These are phyloP conservation scores for Phytophthora pluvialis DNA, from an alignment of 352 stramenopile genomes.

Conservation along the genomic window DNA sequence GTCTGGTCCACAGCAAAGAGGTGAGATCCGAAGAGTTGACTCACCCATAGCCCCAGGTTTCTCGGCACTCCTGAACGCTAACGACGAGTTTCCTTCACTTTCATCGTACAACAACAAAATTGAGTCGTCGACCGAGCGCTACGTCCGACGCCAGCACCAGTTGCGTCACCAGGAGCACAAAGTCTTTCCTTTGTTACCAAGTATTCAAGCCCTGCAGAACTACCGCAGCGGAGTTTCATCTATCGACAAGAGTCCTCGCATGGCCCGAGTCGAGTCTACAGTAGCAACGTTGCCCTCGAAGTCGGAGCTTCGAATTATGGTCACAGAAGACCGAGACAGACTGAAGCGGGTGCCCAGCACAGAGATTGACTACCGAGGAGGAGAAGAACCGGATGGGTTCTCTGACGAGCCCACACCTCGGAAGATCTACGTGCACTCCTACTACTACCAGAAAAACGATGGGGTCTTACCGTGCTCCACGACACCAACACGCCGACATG, in stretches of 20 bases:
- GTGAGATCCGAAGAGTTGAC: neutral
- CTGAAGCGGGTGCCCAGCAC: neutral
- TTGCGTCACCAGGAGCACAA: constrained; percentile 6
- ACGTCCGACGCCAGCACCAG: constrained; percentile 1
- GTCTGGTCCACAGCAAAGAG: no score
- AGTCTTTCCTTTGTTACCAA: constrained; percentile 22
- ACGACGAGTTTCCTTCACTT: constrained; percentile 14
- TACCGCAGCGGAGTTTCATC: constrained; percentile 1
- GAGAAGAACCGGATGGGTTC: neutral
- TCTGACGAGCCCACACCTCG: neutral
- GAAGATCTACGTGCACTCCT: constrained; percentile 24
- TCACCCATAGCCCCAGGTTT: constrained; percentile 1
- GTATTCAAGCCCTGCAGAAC: constrained; percentile 21
- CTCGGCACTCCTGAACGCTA: constrained; percentile 13
- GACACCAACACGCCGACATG: neutral
- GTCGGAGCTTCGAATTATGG: constrained; percentile 21
- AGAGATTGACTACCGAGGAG: neutral
- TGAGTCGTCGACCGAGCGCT: constrained; percentile 1
- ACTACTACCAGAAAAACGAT: constrained; percentile 16
- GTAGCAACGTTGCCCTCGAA: neutral
- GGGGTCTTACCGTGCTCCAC: neutral
- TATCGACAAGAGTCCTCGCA: neutral
- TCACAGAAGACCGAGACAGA: constrained; percentile 1
- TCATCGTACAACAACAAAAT: neutral
- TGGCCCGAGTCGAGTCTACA: neutral